A percentile compares a stretch with the other conserved stretches of the same genome.
Evolutionary conservation across 768 basidiomycete species (phyloP).

Genomic region (Panellus pusillus): DNA sequence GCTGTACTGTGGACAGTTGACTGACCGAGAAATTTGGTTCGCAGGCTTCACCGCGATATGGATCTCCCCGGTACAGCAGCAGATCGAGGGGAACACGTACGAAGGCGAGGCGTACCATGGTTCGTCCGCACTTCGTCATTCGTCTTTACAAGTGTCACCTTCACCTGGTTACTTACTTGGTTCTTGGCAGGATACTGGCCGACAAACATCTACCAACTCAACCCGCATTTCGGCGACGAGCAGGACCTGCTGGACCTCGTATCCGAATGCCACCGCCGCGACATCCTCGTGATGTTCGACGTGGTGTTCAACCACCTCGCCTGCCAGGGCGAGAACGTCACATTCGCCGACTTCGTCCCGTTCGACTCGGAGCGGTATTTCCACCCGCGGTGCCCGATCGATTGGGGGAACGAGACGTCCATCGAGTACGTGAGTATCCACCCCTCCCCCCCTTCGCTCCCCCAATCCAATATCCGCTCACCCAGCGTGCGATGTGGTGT

Average conservation of each 20-base stretch:
- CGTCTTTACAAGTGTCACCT: too few species aligned
- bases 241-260: slow-evolving; percentile 57
- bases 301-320: slow-evolving; percentile 67
- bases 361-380: slow-evolving; percentile 11
- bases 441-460: too few species aligned
- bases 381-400: slow-evolving; percentile 29
- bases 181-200: slow-evolving; percentile 23
- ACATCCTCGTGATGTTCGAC: slow-evolving; percentile 59
- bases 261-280: slow-evolving; percentile 54
- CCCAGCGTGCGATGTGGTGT: slow-evolving; percentile 43
- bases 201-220: slow-evolving; percentile 50
- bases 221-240: slow-evolving; percentile 54
- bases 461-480: slow-evolving; percentile 54
- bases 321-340: slow-evolving; percentile 8
- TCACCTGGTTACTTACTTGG: background rate
- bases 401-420: slow-evolving; percentile 19
- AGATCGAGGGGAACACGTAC: slow-evolving; percentile 48
- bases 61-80: slow-evolving; percentile 60
- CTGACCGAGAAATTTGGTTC: too few species aligned
- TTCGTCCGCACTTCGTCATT: slow-evolving; percentile 5
- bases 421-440: slow-evolving; percentile 13
- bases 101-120: slow-evolving; percentile 68
- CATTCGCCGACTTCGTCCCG: slow-evolving; percentile 4
- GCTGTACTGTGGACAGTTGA: too few species aligned
- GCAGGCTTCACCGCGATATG: slow-evolving; percentile 62